Percentiles rank a stretch among this genome's conserved stretches.
These are phyloP conservation scores for Eucalyptus shirleyi DNA, from an alignment of 345 rosid genomes.

Conservation along the genomic window DNA sequence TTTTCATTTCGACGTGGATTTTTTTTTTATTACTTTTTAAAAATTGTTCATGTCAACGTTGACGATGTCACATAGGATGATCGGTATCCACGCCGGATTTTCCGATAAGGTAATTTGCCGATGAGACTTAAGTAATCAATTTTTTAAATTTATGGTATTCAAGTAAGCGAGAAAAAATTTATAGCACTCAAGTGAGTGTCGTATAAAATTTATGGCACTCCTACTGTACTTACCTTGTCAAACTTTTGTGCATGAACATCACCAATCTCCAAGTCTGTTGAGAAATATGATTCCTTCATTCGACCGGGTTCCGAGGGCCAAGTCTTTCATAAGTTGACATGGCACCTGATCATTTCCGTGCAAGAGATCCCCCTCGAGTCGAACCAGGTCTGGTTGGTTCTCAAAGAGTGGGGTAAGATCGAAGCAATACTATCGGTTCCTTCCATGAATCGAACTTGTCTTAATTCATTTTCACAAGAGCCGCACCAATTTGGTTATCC, in stretches of 20 bases:
- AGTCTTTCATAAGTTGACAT: neutral
- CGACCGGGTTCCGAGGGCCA: neutral
- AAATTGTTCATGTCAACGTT: too few species aligned
- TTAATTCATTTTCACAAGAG: neutral
- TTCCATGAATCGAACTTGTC: neutral
- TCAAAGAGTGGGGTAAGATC: neutral
- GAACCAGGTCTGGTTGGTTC: neutral
- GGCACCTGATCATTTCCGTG: neutral
- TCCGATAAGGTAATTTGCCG: fast-evolving
- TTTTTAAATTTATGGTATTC: too few species aligned
- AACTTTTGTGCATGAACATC: neutral
- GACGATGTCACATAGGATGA: fast-evolving
- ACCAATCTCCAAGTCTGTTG: neutral
- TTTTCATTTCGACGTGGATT: too few species aligned
- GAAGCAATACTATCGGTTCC: neutral
- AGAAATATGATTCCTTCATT: neutral
- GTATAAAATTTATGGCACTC: too few species aligned
- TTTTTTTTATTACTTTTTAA: too few species aligned
- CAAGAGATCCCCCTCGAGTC: neutral
- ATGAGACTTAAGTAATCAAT: too few species aligned
- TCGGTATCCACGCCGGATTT: fast-evolving
- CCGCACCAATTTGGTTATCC: neutral
- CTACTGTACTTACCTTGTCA: too few species aligned
- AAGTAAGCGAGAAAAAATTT: too few species aligned
- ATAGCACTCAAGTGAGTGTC: too few species aligned